Evolutionary conservation across 2,329 filamentous ascomycete genomes (phyloP).

Genomic region (Periconia sp.): DNA sequence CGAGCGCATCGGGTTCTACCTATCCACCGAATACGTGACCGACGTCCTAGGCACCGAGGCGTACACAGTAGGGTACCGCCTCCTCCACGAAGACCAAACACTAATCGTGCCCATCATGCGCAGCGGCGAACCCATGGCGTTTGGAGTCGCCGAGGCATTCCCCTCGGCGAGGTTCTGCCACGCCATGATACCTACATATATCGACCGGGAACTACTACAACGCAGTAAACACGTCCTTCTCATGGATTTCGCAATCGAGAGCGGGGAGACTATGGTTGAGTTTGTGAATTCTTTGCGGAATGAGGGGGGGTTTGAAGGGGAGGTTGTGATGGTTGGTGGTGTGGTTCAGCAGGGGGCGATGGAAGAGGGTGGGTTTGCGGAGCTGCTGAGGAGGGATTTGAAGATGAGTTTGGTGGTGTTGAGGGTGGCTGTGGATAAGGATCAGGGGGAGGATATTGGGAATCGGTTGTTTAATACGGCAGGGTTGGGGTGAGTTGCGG

Average conservation of each 20-base stretch:
- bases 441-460: constrained; percentile 59
- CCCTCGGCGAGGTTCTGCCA: constrained; percentile 57
- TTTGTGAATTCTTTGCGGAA: constrained; percentile 54
- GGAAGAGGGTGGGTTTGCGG: constrained; percentile 2
- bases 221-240: constrained; percentile 50
- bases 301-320: constrained; percentile 40
- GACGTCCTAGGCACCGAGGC: constrained; percentile 54
- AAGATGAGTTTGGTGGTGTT: constrained; percentile 51
- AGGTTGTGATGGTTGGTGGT: constrained; percentile 57
- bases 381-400: constrained; percentile 2
- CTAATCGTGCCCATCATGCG: constrained; percentile 62
- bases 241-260: constrained; percentile 64
- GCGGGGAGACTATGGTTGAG: constrained; percentile 51
- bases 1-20: constrained; percentile 53
- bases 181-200: constrained; percentile 43
- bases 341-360: constrained; percentile 53
- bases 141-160: constrained; percentile 58
- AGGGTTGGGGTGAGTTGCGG: constrained; percentile 33
- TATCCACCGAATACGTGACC: constrained; percentile 54
- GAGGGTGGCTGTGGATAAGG: constrained; percentile 59
- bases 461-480: constrained; percentile 63
- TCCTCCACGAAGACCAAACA: constrained; percentile 53
- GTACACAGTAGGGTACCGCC: constrained; percentile 49
- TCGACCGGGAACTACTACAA: constrained; percentile 48
- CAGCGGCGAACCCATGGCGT: constrained; percentile 62